phyloP scores from a whole-genome alignment of 192 early-diverging fungal species.

The Coemansia umbellata region DNA sequence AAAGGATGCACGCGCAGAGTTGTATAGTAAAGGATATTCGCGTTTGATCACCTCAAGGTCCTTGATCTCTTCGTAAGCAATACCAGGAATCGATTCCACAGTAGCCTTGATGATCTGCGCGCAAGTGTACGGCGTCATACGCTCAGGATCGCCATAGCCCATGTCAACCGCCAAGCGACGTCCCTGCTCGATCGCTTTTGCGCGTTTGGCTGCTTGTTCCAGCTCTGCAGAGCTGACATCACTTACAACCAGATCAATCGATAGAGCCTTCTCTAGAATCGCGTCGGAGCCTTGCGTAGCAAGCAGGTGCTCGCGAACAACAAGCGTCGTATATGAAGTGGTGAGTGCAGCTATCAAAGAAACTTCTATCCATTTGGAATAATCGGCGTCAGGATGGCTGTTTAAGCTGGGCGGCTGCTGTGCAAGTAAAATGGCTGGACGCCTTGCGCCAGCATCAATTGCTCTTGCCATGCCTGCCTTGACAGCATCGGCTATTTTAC shows the following conservation, averaged over 20 bases:
- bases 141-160: slow-evolving; percentile 78
- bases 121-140: slow-evolving; percentile 78
- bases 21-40: slow-evolving; percentile 81
- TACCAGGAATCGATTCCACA: slow-evolving; percentile 53
- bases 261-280: slow-evolving; percentile 51
- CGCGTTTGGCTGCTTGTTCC: slow-evolving; percentile 46
- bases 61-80: slow-evolving; percentile 62
- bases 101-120: slow-evolving; percentile 63
- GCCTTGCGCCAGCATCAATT: slow-evolving; percentile 58
- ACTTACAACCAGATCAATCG: slow-evolving; percentile 57
- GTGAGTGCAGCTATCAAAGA: slow-evolving; percentile 68
- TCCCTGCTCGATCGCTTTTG: slow-evolving; percentile 70
- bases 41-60: slow-evolving; percentile 67
- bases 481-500: slow-evolving; percentile 67
- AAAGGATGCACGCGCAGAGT: slow-evolving; percentile 68
- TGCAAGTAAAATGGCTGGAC: slow-evolving; percentile 61
- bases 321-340: slow-evolving; percentile 72
- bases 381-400: slow-evolving; percentile 53
- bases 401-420: slow-evolving; percentile 40
- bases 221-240: slow-evolving; percentile 15
- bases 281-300: slow-evolving; percentile 43
- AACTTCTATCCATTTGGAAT: slow-evolving; percentile 67
- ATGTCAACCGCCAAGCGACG: slow-evolving; percentile 74
- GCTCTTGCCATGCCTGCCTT: slow-evolving; percentile 63
- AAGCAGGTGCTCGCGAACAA: slow-evolving; percentile 68